Conservation (phyloP, 768 basidiomycete genomes). For the Leccinum variicolor region DNA sequence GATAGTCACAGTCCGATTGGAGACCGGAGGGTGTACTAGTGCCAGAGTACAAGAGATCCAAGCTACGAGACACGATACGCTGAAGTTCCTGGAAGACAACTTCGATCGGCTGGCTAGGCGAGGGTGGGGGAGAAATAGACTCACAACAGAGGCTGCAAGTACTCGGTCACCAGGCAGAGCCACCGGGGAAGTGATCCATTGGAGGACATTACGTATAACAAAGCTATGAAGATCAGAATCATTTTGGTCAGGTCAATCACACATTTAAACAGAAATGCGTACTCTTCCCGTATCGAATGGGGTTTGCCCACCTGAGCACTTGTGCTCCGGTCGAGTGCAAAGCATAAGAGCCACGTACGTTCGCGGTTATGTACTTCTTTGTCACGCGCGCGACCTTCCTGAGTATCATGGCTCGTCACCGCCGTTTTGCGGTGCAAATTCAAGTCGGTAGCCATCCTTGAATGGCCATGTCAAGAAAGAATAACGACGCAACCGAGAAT, state of each 20-base stretch:
- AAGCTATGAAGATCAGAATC: conserved; percentile 43
- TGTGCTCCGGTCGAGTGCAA: conserved; percentile 80
- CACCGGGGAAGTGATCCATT: conserved; percentile 71
- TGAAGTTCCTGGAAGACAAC: conserved; percentile 63
- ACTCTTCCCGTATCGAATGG: conserved; percentile 91
- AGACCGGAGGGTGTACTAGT: conserved; percentile 79
- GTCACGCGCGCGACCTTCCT: conserved; percentile 79
- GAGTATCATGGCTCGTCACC: conserved; percentile 54
- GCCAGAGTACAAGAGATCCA: conserved; percentile 88
- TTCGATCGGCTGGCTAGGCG: background rate
- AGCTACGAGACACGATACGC: conserved; percentile 80
- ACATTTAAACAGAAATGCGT: conserved; percentile 30
- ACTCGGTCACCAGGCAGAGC: conserved; percentile 63
- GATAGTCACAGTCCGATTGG: conserved; percentile 80
- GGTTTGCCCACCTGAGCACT: conserved; percentile 98
- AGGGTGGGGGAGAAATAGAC: conserved; percentile 19
- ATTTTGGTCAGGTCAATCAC: background rate
- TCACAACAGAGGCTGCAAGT: conserved; percentile 74
- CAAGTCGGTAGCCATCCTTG: conserved; percentile 91
- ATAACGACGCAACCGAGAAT: background rate
- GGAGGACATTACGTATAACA: conserved; percentile 78
- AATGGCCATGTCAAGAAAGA: conserved; percentile 9
- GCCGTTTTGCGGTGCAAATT: conserved; percentile 89
- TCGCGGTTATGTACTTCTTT: conserved; percentile 91
- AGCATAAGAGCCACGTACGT: conserved; percentile 90